Conservation (phyloP, 2,329 filamentous ascomycete species). For the Ilyonectria robusta region DNA sequence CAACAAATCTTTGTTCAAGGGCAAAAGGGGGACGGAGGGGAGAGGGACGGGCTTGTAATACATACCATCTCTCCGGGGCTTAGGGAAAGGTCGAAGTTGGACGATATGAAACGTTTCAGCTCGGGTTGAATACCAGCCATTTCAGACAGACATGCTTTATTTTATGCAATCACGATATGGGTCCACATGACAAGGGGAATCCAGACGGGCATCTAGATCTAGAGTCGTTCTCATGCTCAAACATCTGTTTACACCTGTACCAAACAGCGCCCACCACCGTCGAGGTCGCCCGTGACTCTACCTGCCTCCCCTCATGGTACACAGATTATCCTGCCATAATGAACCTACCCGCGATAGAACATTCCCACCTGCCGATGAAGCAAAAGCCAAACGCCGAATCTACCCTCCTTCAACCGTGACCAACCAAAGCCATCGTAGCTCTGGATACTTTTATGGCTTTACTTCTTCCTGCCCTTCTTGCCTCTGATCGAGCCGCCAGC, state of each 20-base stretch:
- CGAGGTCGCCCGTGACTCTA: constrained; percentile 30
- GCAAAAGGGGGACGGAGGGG: constrained; percentile 45
- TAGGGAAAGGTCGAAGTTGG: constrained; percentile 47
- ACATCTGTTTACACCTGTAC: constrained; percentile 26
- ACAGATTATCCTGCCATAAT: constrained; percentile 29
- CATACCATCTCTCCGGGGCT: constrained; percentile 50
- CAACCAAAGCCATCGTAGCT: constrained; percentile 27
- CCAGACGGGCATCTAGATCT: constrained; percentile 37
- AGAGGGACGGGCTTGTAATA: constrained; percentile 49
- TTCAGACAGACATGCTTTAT: constrained; percentile 36
- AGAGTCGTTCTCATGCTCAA: constrained; percentile 41
- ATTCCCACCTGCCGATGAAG: constrained; percentile 34
- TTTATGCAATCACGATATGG: constrained; percentile 42
- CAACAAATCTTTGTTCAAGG: constrained; percentile 51
- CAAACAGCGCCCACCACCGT: constrained; percentile 27
- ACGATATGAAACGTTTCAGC: constrained; percentile 41
- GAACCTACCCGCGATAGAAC: constrained; percentile 35
- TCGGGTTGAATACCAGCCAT: constrained; percentile 31
- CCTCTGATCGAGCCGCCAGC: constrained; percentile 67
- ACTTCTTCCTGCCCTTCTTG: constrained; percentile 56
- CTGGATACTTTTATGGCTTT: constrained; percentile 17
- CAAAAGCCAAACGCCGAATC: constrained; percentile 48
- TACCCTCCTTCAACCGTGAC: constrained; percentile 30
- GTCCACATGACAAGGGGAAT: constrained; percentile 30
- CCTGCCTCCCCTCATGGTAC: constrained; percentile 28